Percentiles rank a stretch among this genome's conserved stretches.
These are phyloP conservation scores for Aeminium ludgeri DNA, from an alignment of 495 filamentous ascomycete genomes.

Conservation along the genomic window DNA sequence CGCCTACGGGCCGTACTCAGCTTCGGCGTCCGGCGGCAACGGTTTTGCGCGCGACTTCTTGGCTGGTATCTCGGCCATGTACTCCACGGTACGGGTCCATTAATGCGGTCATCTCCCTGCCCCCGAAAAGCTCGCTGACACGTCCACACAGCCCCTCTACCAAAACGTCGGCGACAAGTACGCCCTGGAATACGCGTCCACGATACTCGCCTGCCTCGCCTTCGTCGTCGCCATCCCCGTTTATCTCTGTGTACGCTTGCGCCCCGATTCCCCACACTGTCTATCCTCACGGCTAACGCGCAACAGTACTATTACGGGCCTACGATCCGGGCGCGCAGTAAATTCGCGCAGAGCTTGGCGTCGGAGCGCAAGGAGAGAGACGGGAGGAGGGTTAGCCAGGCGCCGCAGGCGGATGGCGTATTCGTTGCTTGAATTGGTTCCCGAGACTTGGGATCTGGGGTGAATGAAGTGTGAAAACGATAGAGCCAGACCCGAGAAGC, in stretches of 20 bases:
- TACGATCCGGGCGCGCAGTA: conserved; percentile 43
- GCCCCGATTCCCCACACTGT: no score
- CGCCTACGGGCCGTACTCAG: conserved; percentile 58
- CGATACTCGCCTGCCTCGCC: conserved; percentile 19
- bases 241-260: conserved; percentile 40
- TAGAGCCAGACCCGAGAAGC: no score
- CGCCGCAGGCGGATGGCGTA: no score
- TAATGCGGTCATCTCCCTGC: no score
- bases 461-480: no score
- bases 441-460: no score
- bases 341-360: conserved; percentile 44
- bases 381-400: background rate
- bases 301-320: conserved; percentile 61
- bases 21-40: conserved; percentile 63
- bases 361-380: conserved; percentile 9
- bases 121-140: no score
- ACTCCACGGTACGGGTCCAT: conserved; percentile 38
- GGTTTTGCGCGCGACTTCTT: conserved; percentile 66
- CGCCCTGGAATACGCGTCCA: conserved; percentile 27
- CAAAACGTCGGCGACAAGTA: conserved; percentile 34
- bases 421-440: no score
- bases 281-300: no score
- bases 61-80: conserved; percentile 59
- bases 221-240: conserved; percentile 52
- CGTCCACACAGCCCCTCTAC: conserved; percentile 40